Base-by-base conservation (phyloP, 1,284 basidiomycete genomes). In the Sporisorium exsertum region DNA sequence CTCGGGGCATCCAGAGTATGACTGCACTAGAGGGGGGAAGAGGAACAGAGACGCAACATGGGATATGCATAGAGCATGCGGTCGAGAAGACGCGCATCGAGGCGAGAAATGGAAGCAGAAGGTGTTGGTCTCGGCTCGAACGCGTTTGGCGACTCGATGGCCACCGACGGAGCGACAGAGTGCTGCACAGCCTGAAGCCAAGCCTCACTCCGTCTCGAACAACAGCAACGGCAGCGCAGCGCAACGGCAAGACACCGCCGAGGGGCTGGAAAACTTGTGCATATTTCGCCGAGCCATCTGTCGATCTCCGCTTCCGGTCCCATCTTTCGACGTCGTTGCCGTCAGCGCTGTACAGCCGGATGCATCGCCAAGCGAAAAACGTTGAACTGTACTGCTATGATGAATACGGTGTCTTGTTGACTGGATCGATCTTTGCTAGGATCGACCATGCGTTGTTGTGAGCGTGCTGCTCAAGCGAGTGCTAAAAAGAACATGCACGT, bases 71-170 rank as follows among this genome's bases (percentile, higher is more conserved):
- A 10, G 13, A 64, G 62, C 62, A 71, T 64, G 68, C 63, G 59
- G 69, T 71, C 55, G 40, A 54, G 37, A 4, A 29, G 46, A 55
- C 51, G 54, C 67, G 62, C 46, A 57, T 20, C 42, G 37, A 54
- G 22, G 50, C 33, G 40, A 55, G 24, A 32, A 29, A 20, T 46
- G 29, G 45, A 15, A 45, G 24, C 8, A n/a, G 26, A 29, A 49
- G 26, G 58, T 59, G 67, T 64, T 70, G 67, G 58, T 61, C 35
- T 64, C 67, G 58, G 62, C 61, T 37, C 26, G 67, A 35, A 70
- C 56, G 57, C 66, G 60, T 46, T 46, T 24, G 22, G 29, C 53
- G 35, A 2, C 29, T 12, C 5, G 29, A 57, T n/a, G n/a, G n/a
- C n/a, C n/a, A n/a, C n/a, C n/a, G n/a, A n/a, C n/a, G n/a, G n/a